Percentiles rank a stretch among this genome's conserved stretches.
phyloP scores from a whole-genome alignment of 495 filamentous ascomycete species.

The Hypoxylon fuscum region DNA sequence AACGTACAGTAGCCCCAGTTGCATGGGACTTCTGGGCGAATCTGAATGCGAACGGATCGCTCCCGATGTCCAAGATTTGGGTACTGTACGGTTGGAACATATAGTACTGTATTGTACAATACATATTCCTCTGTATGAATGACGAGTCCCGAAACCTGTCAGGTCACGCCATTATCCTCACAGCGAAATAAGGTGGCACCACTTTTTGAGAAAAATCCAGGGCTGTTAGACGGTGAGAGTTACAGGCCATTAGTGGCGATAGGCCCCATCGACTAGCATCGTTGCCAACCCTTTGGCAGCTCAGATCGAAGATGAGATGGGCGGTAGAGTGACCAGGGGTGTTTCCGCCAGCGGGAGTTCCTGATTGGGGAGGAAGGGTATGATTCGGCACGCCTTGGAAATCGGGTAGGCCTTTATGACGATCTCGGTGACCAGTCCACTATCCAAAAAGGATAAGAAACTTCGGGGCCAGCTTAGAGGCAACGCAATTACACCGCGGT shows the following conservation, averaged over 20 bases:
- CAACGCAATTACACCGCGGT: no score
- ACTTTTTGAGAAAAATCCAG: slow-evolving; percentile 39
- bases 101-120: slow-evolving; percentile 24
- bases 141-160: slow-evolving; percentile 43
- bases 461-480: no score
- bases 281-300: slow-evolving; percentile 42
- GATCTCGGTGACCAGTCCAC: slow-evolving; percentile 37
- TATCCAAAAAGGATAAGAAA: slow-evolving; percentile 14
- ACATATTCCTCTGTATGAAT: slow-evolving; percentile 20
- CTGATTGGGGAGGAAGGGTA: slow-evolving; percentile 41
- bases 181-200: slow-evolving; percentile 44
- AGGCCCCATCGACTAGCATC: slow-evolving; percentile 40
- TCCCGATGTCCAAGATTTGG: slow-evolving; percentile 39
- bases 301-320: slow-evolving; percentile 46
- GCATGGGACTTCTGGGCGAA: slow-evolving; percentile 41
- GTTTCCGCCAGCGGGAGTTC: slow-evolving; percentile 33
- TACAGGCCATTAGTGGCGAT: slow-evolving; percentile 40
- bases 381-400: slow-evolving; percentile 36
- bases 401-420: slow-evolving; percentile 28
- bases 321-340: slow-evolving; percentile 33
- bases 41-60: slow-evolving; percentile 44
- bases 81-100: slow-evolving; percentile 33
- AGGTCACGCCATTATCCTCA: slow-evolving; percentile 44
- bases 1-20: slow-evolving; percentile 38
- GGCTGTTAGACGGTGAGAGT: slow-evolving; percentile 37